A percentile compares a stretch with the other conserved stretches of the same genome.
Conservation (phyloP, 192 early-diverging fungal genomes). For the Coemansia sp. region DNA sequence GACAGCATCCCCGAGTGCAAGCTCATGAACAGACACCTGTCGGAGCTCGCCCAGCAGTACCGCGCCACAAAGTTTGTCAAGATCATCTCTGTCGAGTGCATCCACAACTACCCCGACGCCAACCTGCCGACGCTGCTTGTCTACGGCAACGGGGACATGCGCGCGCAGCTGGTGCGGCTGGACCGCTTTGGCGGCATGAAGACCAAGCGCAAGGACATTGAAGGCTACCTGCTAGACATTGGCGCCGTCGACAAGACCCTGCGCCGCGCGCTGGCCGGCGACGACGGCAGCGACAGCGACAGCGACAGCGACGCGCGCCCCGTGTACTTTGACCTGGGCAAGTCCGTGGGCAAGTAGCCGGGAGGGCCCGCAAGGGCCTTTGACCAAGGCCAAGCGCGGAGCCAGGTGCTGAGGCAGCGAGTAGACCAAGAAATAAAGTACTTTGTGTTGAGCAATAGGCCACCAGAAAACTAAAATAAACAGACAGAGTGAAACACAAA, state of each 20-base stretch:
- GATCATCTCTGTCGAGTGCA: slow-evolving; percentile 89
- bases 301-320: slow-evolving; percentile 10
- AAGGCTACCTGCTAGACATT: slow-evolving; percentile 52
- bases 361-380: too few relatives aligned
- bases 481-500: neutral
- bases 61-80: slow-evolving; percentile 91
- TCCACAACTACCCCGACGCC: slow-evolving; percentile 90
- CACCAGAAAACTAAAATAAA: neutral
- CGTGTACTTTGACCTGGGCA: slow-evolving; percentile 43
- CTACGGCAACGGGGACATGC: slow-evolving; percentile 85
- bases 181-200: slow-evolving; percentile 75
- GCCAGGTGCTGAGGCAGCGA: too few relatives aligned
- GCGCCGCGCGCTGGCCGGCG: slow-evolving; percentile 20
- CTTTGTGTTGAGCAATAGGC: neutral
- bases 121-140: slow-evolving; percentile 88
- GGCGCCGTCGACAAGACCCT: slow-evolving; percentile 50
- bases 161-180: slow-evolving; percentile 78
- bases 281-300: slow-evolving; percentile 7
- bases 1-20: slow-evolving; percentile 78
- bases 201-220: slow-evolving; percentile 61
- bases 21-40: slow-evolving; percentile 72
- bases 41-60: slow-evolving; percentile 60
- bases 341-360: neutral
- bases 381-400: too few relatives aligned
- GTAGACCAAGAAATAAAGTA: too few relatives aligned